Evolutionary conservation across 495 filamentous ascomycete genomes (phyloP).

Genomic region (Trichoderma erinaceum): DNA sequence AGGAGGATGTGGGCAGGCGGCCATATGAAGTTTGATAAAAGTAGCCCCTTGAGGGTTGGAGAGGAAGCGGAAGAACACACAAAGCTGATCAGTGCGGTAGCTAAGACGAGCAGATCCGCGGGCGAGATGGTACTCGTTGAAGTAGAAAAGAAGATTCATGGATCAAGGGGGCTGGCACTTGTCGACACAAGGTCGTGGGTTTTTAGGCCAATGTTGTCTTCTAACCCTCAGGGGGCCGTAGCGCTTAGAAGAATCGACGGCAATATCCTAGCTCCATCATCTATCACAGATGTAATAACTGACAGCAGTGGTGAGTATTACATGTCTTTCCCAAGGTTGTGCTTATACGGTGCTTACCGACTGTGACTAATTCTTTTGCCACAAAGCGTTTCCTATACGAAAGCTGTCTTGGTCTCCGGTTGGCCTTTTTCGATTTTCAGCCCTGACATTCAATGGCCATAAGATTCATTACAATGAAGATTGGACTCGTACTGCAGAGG

Average conservation of each 20-base stretch:
- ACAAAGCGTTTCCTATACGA: slow-evolving; percentile 17
- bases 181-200: slow-evolving; percentile 57
- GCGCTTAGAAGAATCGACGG: slow-evolving; percentile 12
- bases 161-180: slow-evolving; percentile 44
- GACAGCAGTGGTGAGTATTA: background rate
- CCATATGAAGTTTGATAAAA: slow-evolving; percentile 40
- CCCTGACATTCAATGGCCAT: slow-evolving; percentile 66
- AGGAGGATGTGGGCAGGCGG: slow-evolving; percentile 68
- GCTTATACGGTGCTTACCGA: background rate
- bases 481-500: slow-evolving; percentile 55
- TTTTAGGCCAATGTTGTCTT: slow-evolving; percentile 45
- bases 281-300: slow-evolving; percentile 17
- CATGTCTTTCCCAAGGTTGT: background rate
- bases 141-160: slow-evolving; percentile 54
- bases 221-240: slow-evolving; percentile 17
- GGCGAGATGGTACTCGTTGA: slow-evolving; percentile 61
- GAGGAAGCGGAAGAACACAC: slow-evolving; percentile 54
- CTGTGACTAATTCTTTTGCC: background rate
- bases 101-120: slow-evolving; percentile 48
- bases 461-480: slow-evolving; percentile 63
- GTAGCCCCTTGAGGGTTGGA: slow-evolving; percentile 32
- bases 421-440: slow-evolving; percentile 64
- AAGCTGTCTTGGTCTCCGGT: slow-evolving; percentile 49
- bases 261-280: slow-evolving; percentile 17
- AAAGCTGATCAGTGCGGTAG: slow-evolving; percentile 42